Conservation (phyloP, 345 rosid genomes). For the Linum tenue region DNA sequence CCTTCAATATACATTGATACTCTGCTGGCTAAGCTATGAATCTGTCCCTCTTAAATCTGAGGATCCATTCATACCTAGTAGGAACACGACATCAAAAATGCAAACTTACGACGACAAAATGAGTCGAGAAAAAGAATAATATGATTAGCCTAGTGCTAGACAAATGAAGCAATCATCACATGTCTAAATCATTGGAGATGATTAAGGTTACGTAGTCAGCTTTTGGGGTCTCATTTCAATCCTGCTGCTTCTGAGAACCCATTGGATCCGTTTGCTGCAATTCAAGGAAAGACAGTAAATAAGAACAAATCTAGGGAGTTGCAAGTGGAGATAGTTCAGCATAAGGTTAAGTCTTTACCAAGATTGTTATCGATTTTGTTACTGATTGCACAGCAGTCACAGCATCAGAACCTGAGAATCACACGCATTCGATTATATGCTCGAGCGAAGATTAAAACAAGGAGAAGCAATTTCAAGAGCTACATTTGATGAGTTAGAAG, state of each 20-base stretch:
- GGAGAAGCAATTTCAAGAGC: background rate
- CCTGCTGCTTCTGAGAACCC: conserved; percentile 22
- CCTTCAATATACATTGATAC: background rate
- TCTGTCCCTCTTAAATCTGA: background rate
- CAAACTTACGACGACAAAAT: too few species aligned
- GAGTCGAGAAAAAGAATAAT: background rate
- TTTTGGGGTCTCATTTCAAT: conserved; percentile 14
- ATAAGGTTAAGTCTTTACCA: conserved; percentile 19
- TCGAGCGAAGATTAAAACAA: background rate
- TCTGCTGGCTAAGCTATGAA: background rate
- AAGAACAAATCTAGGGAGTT: conserved; percentile 1
- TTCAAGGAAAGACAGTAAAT: conserved; percentile 5
- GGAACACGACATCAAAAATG: too few species aligned
- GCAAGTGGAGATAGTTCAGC: background rate
- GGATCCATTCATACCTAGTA: background rate
- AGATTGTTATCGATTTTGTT: conserved; percentile 52
- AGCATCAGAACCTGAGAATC: conserved; percentile 39
- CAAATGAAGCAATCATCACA: background rate
- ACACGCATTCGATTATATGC: background rate
- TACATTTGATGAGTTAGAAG: conserved; percentile 7
- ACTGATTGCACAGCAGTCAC: conserved; percentile 47
- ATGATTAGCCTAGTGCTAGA: background rate
- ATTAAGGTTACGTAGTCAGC: conserved; percentile 22
- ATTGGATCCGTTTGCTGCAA: conserved; percentile 36
- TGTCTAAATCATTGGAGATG: background rate